Evolutionary conservation across 768 basidiomycete genomes (phyloP).

Genomic region (Piloderma croceum): DNA sequence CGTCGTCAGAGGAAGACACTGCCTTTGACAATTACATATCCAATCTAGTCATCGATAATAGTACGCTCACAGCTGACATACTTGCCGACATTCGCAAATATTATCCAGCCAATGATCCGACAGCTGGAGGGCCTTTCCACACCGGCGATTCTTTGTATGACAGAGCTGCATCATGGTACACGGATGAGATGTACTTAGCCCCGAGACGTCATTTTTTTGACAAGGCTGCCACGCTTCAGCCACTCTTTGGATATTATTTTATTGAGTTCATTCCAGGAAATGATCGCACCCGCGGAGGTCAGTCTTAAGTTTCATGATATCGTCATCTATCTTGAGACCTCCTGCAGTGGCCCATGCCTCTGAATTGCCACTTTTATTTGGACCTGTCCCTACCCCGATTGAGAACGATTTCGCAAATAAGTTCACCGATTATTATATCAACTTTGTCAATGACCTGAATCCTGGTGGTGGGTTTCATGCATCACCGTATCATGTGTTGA

Average conservation of each 20-base stretch:
- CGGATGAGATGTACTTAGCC: conserved; percentile 50
- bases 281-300: conserved; percentile 42
- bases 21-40: conserved; percentile 45
- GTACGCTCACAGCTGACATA: conserved; percentile 38
- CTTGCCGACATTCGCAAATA: conserved; percentile 32
- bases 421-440: conserved; percentile 49
- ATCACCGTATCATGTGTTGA: not conserved
- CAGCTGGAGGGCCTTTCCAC: conserved; percentile 46
- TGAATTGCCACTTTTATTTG: conserved; percentile 45
- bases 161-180: conserved; percentile 51
- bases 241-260: conserved; percentile 51
- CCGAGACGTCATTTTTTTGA: conserved; percentile 47
- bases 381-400: conserved; percentile 37
- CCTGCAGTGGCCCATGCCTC: conserved; percentile 45
- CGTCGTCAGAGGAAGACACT: conserved; percentile 34
- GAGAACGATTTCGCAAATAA: conserved; percentile 43
- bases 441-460: conserved; percentile 49
- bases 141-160: conserved; percentile 59
- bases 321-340: not conserved
- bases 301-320: conserved; percentile 9
- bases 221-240: conserved; percentile 40
- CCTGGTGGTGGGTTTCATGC: conserved; percentile 42
- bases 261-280: conserved; percentile 54
- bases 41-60: conserved; percentile 47
- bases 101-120: conserved; percentile 45